Evolutionary conservation across 169 alveolate genomes (phyloP), one percentile per base, ranked within the genome.

Genomic region (Cryptosporidium baileyi): DNA sequence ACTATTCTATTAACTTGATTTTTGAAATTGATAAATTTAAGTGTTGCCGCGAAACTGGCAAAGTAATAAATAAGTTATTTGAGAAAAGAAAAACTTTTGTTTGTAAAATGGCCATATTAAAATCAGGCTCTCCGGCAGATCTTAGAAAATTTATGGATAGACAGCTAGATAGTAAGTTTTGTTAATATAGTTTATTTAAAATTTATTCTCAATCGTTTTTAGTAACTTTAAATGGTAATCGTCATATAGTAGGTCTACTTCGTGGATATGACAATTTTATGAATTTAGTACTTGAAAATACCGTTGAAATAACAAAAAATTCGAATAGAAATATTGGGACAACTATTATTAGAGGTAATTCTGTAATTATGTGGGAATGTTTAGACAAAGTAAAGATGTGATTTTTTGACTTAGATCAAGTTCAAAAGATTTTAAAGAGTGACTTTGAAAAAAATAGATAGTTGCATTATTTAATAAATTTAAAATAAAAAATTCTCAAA

Each of bases 251-350:
- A 6, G 99, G 99, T 0, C 96, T 91, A 17, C 89, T 98, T 54
- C 95, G 97, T 67, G 99, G 99, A 15, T 97, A 97, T 91, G 99
- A 98, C 89, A 95, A 96, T 52, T 97, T 97, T 93, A 97, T 98
- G 99, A 98, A 98, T 92, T 88, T 97, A 38, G 99, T 98, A 22
- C 91, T 98, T 43, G 99, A 97, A 82, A 94, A 97, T 92, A 96
- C 99, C 6, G 89, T 93, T 49, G 99, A 97, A 89, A 92, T 96
- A 17, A 90, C 90, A 57, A 89, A 85, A 17, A 24, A 92, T 89
- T 95, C 82, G 51, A 94, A 93, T 89, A 91, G 92, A 82, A 97
- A 95, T 36, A 91, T 98, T 26, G 99, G 99, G 11, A 96, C 97
- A 80, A 97, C 96, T 32, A 98, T 98, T 52, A 94, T 98, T 47